Evolutionary conservation across 2,329 filamentous ascomycete genomes (phyloP), one percentile per base, ranked within the genome.

Genomic region (Penicillium sp.): DNA sequence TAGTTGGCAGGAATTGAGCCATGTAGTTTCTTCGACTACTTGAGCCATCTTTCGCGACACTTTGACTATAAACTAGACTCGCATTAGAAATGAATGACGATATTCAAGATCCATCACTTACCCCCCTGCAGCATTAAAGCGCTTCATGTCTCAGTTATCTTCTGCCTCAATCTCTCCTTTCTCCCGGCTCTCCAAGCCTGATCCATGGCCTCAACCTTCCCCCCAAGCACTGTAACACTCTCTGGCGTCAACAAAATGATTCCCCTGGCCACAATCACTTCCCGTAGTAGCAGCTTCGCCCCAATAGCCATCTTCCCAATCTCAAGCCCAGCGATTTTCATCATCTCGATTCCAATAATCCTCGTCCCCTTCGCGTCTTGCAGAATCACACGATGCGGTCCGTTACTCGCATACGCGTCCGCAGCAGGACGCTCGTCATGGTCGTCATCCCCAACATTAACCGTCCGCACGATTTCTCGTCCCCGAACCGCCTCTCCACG

Each of bases 151-250:
- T 64, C 74, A 21, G 82, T 81, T 19, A 89, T 85, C 13, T 83
- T 85, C 55, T 86, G 84, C 72, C 87, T 88, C 63, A 98, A 76
- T 66, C 86, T 85, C 53, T 83, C 84, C 75, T 97, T 88, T 66
- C 91, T 84, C 2, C 87, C 87, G 15, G 88, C 86, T 51, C 84
- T 83, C 94, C 94, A 98, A 7, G 83, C 83, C 72, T 87, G 89
- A 72, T 98, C 91, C 83, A 93, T 86, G 0, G 81, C 82, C 58
- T 97, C 93, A 49, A 98, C 85, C 79, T 91, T 96, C 0, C 95
- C 95, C 2, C 95, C 95, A n/a, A 97, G 77, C 2, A 96, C 73
- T n/a, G 86, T 83, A 58, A 88, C 89, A 60, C 77, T 87, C 2
- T 79, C 80, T 1, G 91, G 88, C 65, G 92, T 89, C 21, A 99